These are phyloP conservation scores for Diaporthe citri DNA, from an alignment of 2,329 filamentous ascomycete genomes.

Conservation along the genomic window DNA sequence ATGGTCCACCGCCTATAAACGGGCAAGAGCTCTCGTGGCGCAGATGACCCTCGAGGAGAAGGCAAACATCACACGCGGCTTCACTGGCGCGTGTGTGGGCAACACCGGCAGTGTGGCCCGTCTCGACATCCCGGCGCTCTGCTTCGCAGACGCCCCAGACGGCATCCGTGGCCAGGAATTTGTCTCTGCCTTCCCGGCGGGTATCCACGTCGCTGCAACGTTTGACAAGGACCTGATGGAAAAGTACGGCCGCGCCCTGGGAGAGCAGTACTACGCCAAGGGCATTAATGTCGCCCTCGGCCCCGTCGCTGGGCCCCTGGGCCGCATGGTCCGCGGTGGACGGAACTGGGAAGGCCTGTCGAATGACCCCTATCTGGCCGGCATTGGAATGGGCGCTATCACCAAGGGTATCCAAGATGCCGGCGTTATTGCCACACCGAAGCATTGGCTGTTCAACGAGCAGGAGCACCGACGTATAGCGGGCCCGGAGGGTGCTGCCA, in stretches of 20 bases:
- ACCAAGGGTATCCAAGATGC: constrained; percentile 77
- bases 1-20: constrained; percentile 53
- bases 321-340: constrained; percentile 72
- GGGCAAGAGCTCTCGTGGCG: constrained; percentile 51
- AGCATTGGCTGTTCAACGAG: constrained; percentile 74
- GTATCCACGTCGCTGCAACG: constrained; percentile 77
- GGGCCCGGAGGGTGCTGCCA: constrained; percentile 62
- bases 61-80: constrained; percentile 54
- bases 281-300: constrained; percentile 80
- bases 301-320: constrained; percentile 67
- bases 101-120: constrained; percentile 49
- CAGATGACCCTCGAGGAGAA: constrained; percentile 56
- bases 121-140: constrained; percentile 56
- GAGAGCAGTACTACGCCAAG: constrained; percentile 75
- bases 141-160: constrained; percentile 58
- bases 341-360: constrained; percentile 68
- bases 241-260: constrained; percentile 75
- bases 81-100: constrained; percentile 49
- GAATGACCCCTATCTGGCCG: constrained; percentile 71
- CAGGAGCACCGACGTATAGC: constrained; percentile 54
- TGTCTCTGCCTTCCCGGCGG: constrained; percentile 70
- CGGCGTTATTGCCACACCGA: constrained; percentile 78
- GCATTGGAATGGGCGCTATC: constrained; percentile 61
- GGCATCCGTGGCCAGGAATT: constrained; percentile 51
- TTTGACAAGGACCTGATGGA: constrained; percentile 78